A percentile compares a stretch with the other conserved stretches of the same genome.
Evolutionary conservation across 1,284 basidiomycete species (phyloP).

Genomic region (Ganoderma multipileum): DNA sequence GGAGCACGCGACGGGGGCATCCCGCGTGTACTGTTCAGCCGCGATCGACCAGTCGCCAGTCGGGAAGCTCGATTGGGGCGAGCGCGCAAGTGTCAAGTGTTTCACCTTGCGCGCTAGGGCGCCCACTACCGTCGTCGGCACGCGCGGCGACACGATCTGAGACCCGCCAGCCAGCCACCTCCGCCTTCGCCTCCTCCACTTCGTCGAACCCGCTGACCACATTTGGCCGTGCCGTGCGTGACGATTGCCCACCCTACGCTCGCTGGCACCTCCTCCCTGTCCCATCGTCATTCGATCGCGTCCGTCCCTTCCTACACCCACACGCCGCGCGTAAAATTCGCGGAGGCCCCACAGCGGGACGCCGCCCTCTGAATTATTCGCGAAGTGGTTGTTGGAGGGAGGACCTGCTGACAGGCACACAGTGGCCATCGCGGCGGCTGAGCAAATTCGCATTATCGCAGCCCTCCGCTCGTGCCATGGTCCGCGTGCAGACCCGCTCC

Average conservation of each 20-base stretch:
- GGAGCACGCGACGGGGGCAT: neutral
- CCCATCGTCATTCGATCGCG: neutral
- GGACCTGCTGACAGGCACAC: slow-evolving; percentile 22
- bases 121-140: neutral
- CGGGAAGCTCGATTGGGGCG: neutral
- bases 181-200: neutral
- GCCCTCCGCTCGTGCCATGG: neutral
- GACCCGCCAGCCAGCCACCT: neutral
- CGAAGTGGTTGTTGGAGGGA: neutral
- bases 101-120: too few species aligned
- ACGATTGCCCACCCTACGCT: neutral
- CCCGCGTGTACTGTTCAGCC: neutral
- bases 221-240: neutral
- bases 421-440: slow-evolving; percentile 15
- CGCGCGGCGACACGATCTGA: neutral
- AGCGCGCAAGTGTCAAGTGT: neutral
- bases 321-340: neutral
- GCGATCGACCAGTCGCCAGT: neutral
- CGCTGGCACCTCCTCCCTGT: neutral
- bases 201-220: neutral
- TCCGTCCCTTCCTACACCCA: neutral
- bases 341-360: neutral
- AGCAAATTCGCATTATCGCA: slow-evolving; percentile 11
- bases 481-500: slow-evolving; percentile 8
- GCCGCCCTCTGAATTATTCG: neutral